Evolutionary conservation across 371 early-diverging fungal species (phyloP), one percentile per base, ranked within the genome.

Genomic region (Nematocida parisii): DNA sequence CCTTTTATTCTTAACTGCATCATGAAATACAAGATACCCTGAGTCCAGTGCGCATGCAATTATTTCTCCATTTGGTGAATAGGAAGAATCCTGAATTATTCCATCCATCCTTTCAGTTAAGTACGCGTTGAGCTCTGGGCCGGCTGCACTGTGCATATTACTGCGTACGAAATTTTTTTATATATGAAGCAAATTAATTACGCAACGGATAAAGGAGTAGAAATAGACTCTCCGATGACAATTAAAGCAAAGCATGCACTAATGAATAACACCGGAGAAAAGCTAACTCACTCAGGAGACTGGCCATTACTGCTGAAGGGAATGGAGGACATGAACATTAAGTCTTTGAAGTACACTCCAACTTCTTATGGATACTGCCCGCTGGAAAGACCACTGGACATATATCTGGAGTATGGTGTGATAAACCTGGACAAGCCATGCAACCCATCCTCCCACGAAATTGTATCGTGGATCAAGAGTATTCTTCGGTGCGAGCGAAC

Each of bases 391-490:
- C 91, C 92, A 72, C 89, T 98, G 74, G 85, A 90, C 52, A 92
- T 93, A 80, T 96, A 86, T 71, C 45, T 85, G 42, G 89, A 92
- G 84, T 95, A 97, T 89, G 98, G 98, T 86, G 92, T 95, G 67
- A 95, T 98, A 87, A 95, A 96, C 89, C 90, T 95, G 68, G 93
- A 94, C 89, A 96, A 98, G 90, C 97, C 97, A 67, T 91, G 95
- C 64, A 97, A 97, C 90, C 99, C 99, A 67, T 95, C 95, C 54
- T 96, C 97, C 54, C 99, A 98, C 90, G 99, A 98, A 90, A 97
- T 98, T 58, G 99, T 98, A 58, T 96, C 99, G 67, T 98, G 99
- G 99, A 93, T 98, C 77, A 93, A 95, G 73, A 92, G 95, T 82
- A 98, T 98, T 80, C 91, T 98, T 68, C 91, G 93, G 72, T 94